Base-by-base conservation (phyloP, 2,329 filamentous ascomycete species). In the Arthrobotrys entomopaga region DNA sequence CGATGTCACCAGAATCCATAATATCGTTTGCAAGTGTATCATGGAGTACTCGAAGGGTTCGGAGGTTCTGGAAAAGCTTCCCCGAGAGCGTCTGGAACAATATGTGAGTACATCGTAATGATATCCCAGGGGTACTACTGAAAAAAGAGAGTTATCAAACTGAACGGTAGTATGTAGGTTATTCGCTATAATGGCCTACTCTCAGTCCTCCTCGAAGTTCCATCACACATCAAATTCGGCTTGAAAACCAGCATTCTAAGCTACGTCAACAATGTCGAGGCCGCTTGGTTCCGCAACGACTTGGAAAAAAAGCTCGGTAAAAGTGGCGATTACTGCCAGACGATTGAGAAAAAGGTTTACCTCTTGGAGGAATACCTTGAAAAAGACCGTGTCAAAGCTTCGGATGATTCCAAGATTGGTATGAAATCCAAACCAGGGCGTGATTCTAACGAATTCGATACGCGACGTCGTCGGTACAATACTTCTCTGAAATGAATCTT, bases 131-230 rank as follows among this genome's bases (percentile, higher is more conserved):
- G 26, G 1, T n/a, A 46, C 11, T 13, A 15, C 2, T 46, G 7
- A 46, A n/a, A 1, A 7, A 10, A 13, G 8, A 13, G 13, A 46
- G 6, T n/a, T 7, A n/a, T 6, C 6, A 46, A n/a, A 13, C 8
- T 46, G 15, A 19, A 46, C 1, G 42, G 2, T 46, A n/a, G 42
- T n/a, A 2, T 46, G 11, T 46, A 71, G 66, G n/a, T 54, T n/a
- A 24, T 38, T 1, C 29, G 46, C 8, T 65, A 59, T 22, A 65
- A 71, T 42, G 6, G 11, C n/a, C 42, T 71, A 16, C 46, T 71
- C 3, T 65, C 40, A 0, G 20, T 65, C 29, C 34, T 72, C 1
- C 38, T 65, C 6, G 67, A 65, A 42, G 48, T 72, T 3, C 67
- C 67, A 1, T 40, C 24, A 0, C 61, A 65, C 11, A 52, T 73